Evolutionary conservation across 306 rosid genomes (phyloP).

Genomic region (Sphenostylis stenocarpa): DNA sequence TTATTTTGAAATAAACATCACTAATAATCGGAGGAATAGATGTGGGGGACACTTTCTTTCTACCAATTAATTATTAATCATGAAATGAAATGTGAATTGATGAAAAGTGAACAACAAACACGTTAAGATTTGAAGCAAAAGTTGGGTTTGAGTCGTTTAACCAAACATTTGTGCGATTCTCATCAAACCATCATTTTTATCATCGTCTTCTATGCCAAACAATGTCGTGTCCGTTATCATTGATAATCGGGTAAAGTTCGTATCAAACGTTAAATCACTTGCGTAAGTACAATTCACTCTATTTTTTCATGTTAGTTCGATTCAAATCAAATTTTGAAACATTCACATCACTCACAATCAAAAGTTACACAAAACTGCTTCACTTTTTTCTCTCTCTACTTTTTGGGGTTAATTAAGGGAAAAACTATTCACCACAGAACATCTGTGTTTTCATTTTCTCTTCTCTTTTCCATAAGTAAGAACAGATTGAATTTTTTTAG

Average conservation of each 20-base stretch:
- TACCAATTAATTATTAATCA: neutral
- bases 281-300: neutral
- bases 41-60: neutral
- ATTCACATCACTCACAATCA: neutral
- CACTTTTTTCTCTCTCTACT: neutral
- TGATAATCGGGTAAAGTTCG: constrained; percentile 17
- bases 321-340: neutral
- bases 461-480: no score
- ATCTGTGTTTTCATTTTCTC: neutral
- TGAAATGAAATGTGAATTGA: neutral
- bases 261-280: constrained; percentile 15
- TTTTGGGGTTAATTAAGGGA: neutral
- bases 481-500: no score
- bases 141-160: constrained; percentile 23
- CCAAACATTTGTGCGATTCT: constrained; percentile 19
- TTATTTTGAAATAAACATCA: no score
- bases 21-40: no score
- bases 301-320: neutral
- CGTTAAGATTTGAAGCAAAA: neutral
- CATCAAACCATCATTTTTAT: neutral
- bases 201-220: neutral
- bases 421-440: neutral
- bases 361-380: no score
- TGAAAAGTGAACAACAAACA: neutral
- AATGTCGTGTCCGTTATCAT: constrained; percentile 5